Conservation (phyloP, 768 basidiomycete species). For the Tylopilus cervinicoccineus region DNA sequence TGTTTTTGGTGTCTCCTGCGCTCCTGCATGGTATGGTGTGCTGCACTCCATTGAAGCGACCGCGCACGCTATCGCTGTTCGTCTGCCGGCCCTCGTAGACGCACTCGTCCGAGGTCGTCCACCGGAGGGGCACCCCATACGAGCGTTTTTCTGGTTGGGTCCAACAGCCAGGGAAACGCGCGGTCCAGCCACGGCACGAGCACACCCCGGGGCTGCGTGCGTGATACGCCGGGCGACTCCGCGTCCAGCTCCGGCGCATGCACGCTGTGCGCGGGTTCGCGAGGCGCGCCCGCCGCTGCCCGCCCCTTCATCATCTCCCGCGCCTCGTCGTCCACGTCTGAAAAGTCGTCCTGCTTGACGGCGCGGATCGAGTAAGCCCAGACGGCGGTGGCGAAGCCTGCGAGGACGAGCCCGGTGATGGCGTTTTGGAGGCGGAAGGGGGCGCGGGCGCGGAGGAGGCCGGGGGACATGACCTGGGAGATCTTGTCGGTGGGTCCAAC, state of each 20-base stretch:
- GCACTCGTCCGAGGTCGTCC: conserved; percentile 52
- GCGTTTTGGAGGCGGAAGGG: conserved; percentile 81
- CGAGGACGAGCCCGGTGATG: conserved; percentile 67
- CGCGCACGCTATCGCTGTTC: not conserved
- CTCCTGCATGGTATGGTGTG: too few species aligned
- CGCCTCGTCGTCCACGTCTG: conserved; percentile 80
- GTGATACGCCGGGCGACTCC: too few species aligned
- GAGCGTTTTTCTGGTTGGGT: conserved; percentile 58
- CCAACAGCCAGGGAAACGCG: conserved; percentile 49
- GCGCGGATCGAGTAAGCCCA: conserved; percentile 93
- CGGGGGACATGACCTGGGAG: conserved; percentile 70
- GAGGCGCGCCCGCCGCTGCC: not conserved
- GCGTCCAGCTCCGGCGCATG: not conserved
- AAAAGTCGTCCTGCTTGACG: conserved; percentile 91
- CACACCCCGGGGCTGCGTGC: conserved; percentile 37
- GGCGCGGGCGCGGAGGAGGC: conserved; percentile 80
- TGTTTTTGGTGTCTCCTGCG: too few species aligned
- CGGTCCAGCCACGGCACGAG: conserved; percentile 41
- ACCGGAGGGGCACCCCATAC: conserved; percentile 73
- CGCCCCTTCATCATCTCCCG: conserved; percentile 42
- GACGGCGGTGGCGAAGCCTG: conserved; percentile 72
- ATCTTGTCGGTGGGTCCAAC: not conserved
- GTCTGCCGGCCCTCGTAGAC: conserved; percentile 1
- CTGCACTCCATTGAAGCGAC: not conserved
- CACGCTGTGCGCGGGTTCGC: not conserved